Evolutionary conservation across 495 filamentous ascomycete genomes (phyloP).

Genomic region (Cairneyella variabilis): DNA sequence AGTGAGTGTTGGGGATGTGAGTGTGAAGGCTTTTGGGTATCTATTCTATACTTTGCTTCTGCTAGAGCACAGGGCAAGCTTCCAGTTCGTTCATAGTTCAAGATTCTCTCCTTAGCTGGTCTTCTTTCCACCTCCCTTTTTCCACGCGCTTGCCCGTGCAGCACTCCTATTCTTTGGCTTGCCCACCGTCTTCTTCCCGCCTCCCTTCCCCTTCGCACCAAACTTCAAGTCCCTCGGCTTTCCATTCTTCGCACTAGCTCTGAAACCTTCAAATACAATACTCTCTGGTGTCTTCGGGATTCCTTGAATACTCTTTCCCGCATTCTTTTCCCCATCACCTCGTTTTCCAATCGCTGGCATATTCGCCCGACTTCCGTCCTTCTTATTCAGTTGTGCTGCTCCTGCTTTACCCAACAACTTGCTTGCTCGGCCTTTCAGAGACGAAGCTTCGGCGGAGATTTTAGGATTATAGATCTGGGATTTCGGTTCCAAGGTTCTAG

Average conservation of each 20-base stretch:
- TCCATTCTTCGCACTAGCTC: constrained; percentile 66
- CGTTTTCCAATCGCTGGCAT: constrained; percentile 14
- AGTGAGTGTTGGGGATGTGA: background rate
- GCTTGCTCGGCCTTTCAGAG: constrained; percentile 70
- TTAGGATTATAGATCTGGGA: constrained; percentile 55
- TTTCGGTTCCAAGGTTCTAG: too few species aligned
- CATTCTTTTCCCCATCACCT: constrained; percentile 10
- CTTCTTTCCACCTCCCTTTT: constrained; percentile 50
- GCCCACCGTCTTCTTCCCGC: constrained; percentile 32
- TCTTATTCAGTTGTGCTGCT: constrained; percentile 54
- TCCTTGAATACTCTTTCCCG: constrained; percentile 20
- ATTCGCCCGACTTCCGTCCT: constrained; percentile 24
- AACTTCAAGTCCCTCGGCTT: constrained; percentile 59
- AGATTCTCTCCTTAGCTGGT: constrained; percentile 3
- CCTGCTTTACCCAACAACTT: constrained; percentile 81
- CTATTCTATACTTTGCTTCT: background rate
- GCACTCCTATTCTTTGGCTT: constrained; percentile 49
- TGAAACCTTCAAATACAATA: constrained; percentile 85
- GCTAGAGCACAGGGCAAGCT: background rate
- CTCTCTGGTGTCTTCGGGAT: constrained; percentile 54
- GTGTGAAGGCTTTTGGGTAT: background rate
- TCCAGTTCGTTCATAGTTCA: background rate
- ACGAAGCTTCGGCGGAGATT: constrained; percentile 60
- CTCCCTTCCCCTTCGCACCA: constrained; percentile 34
- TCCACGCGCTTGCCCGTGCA: constrained; percentile 65